Evolutionary conservation across 805 yeast genomes (phyloP).

Genomic region (Metschnikowia lunata): DNA sequence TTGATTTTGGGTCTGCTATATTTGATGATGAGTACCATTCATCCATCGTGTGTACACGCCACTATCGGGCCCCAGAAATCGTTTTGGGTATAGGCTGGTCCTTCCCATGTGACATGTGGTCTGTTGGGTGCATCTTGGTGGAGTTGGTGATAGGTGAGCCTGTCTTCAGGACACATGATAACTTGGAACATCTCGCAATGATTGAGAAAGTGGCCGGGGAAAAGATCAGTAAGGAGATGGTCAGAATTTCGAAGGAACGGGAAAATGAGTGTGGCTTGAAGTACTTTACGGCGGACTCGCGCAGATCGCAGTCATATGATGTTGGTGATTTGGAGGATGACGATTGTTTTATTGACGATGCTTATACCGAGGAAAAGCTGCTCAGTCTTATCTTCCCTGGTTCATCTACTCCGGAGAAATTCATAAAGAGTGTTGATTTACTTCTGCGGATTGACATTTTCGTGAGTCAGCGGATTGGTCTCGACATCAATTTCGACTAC

Average conservation of each 20-base stretch:
- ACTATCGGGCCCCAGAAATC: conserved; percentile 95
- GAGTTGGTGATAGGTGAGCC: conserved; percentile 94
- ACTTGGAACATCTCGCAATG: conserved; percentile 89
- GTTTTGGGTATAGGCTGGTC: conserved; percentile 96
- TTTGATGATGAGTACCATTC: conserved; percentile 93
- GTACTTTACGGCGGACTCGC: conserved; percentile 27
- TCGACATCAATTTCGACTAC: conserved; percentile 36
- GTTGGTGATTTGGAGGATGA: conserved; percentile 19
- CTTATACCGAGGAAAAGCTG: conserved; percentile 20
- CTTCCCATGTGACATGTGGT: conserved; percentile 95
- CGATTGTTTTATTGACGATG: conserved; percentile 30
- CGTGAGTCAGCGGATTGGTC: conserved; percentile 39
- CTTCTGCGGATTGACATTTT: conserved; percentile 42
- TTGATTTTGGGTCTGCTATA: conserved; percentile 96
- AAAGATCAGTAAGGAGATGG: conserved; percentile 43
- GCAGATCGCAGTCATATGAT: conserved; percentile 7
- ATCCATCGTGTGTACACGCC: conserved; percentile 88
- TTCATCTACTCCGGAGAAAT: conserved; percentile 35
- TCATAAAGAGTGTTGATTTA: conserved; percentile 35
- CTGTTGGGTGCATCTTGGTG: conserved; percentile 87
- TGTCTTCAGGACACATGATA: conserved; percentile 90
- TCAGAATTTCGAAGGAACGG: conserved; percentile 28
- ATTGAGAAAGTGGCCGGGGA: conserved; percentile 76
- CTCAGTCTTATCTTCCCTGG: conserved; percentile 37
- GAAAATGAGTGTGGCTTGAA: conserved; percentile 40